phyloP scores from a whole-genome alignment of 2,329 filamentous ascomycete genomes.

The Penicillium sp. region DNA sequence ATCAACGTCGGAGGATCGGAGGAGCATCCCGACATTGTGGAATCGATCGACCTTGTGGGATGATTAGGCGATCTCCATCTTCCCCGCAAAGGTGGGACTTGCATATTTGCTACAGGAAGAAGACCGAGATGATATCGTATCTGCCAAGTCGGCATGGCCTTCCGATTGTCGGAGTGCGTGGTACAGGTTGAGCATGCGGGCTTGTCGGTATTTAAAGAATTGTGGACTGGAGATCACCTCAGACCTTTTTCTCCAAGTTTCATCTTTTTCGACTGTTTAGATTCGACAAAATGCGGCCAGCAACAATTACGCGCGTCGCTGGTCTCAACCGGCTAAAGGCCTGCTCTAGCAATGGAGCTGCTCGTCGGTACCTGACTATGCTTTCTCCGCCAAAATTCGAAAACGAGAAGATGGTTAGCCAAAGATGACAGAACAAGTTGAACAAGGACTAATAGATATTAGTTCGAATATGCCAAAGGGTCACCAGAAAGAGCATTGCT shows the following conservation, averaged over 20 bases:
- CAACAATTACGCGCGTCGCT: slow-evolving; percentile 10
- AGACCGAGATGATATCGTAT: background rate
- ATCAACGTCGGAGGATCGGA: slow-evolving; percentile 18
- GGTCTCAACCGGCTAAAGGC: slow-evolving; percentile 9
- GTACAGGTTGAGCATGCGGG: background rate
- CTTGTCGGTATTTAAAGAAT: background rate
- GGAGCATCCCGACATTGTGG: slow-evolving; percentile 15
- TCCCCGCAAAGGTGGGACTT: background rate
- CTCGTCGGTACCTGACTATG: slow-evolving; percentile 21
- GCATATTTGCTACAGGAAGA: background rate
- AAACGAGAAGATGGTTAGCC: slow-evolving; percentile 30
- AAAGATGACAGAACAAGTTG: background rate
- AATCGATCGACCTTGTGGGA: background rate
- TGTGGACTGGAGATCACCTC: background rate
- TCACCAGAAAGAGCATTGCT: slow-evolving; percentile 20
- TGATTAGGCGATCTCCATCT: slow-evolving; percentile 7
- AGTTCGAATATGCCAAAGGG: slow-evolving; percentile 25
- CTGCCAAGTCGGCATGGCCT: background rate
- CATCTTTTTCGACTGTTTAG: background rate
- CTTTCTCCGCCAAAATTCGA: slow-evolving; percentile 29
- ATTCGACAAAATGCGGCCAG: slow-evolving; percentile 13
- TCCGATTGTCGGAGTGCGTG: slow-evolving; percentile 10
- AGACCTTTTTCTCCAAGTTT: background rate
- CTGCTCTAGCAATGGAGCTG: slow-evolving; percentile 1
- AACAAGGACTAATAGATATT: background rate